Conservation (phyloP, 257 asterid species). For the Przewalskia tangutica region DNA sequence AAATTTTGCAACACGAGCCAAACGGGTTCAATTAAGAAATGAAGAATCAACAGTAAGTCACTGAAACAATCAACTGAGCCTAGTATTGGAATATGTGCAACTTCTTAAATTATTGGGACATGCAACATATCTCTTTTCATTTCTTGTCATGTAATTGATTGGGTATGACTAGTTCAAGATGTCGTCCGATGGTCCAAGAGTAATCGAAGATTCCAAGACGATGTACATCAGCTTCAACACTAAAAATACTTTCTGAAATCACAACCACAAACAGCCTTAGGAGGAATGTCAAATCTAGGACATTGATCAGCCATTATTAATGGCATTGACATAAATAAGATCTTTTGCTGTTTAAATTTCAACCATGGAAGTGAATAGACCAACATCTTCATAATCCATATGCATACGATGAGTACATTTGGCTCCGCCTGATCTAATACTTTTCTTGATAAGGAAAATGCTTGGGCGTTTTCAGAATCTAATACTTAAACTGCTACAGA, state of each 20-base stretch:
- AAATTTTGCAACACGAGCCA: conserved; percentile 17
- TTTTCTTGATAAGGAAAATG: too few species aligned
- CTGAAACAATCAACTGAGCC: conserved; percentile 3
- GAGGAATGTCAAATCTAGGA: not conserved
- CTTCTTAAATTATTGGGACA: not conserved
- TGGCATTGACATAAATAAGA: not conserved
- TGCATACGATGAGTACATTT: not conserved
- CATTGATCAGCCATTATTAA: not conserved
- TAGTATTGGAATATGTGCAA: not conserved
- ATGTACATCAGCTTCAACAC: not conserved
- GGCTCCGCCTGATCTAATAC: not conserved
- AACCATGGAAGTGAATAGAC: not conserved
- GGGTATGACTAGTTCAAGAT: not conserved
- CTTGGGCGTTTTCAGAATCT: too few species aligned
- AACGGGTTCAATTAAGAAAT: conserved; percentile 1
- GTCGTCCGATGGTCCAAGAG: not conserved
- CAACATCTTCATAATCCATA: not conserved
- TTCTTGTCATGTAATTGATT: not conserved
- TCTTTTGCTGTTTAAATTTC: not conserved
- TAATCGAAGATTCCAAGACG: not conserved
- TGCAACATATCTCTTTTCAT: not conserved
- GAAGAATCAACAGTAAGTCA: conserved; percentile 15
- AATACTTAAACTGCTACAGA: not conserved
- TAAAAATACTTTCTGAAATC: not conserved
- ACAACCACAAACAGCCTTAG: not conserved